Evolutionary conservation across 345 rosid genomes (phyloP).

Genomic region (Brassica incana): DNA sequence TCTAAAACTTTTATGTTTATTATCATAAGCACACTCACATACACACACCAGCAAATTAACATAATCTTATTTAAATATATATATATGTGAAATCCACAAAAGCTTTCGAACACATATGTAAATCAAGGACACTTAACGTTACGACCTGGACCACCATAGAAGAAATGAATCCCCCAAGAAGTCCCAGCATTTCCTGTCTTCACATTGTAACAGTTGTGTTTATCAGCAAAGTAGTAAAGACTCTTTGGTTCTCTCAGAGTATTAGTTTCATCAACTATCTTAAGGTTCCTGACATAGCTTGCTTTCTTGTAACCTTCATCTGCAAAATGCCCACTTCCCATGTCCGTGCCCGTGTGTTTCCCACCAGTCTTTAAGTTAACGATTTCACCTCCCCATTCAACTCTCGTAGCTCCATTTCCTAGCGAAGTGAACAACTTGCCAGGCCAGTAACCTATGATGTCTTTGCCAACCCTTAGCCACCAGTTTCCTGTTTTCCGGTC

Average conservation of each 20-base stretch:
- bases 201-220: not conserved
- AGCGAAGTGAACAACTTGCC: not conserved
- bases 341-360: not conserved
- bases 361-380: not conserved
- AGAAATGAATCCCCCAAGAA: not conserved
- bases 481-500: slow-evolving; percentile 47
- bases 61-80: not conserved
- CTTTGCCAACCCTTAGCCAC: not conserved
- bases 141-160: not conserved
- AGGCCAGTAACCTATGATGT: not conserved
- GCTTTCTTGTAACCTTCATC: not conserved
- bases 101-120: not conserved
- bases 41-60: not conserved
- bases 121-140: slow-evolving; percentile 1
- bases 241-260: not conserved
- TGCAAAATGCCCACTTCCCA: not conserved
- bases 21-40: not conserved
- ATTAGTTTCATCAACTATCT: not conserved
- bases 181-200: not conserved
- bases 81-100: not conserved
- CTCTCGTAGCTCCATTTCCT: not conserved
- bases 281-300: not conserved
- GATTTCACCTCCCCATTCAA: not conserved
- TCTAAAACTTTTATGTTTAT: not conserved
- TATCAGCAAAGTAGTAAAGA: slow-evolving; percentile 42